Evolutionary conservation across 441 rosid genomes (phyloP).

Genomic region (Gossypium schwendimanii): DNA sequence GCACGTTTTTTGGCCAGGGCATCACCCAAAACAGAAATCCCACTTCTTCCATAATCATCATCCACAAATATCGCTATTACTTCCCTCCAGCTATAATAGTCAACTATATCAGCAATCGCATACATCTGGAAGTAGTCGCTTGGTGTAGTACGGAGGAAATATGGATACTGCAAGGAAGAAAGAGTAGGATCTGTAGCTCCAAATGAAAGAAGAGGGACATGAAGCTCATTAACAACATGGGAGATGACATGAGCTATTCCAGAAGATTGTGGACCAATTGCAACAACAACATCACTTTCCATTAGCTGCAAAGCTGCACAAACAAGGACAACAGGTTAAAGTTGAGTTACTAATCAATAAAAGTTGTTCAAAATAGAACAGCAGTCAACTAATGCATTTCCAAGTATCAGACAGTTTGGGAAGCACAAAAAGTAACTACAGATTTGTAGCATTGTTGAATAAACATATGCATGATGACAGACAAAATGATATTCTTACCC

Average conservation of each 20-base stretch:
- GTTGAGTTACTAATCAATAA: not conserved
- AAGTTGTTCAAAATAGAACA: not conserved
- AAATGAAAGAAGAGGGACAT: constrained; percentile 74
- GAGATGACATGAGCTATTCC: constrained; percentile 80
- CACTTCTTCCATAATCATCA: constrained; percentile 85
- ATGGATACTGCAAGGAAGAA: constrained; percentile 65
- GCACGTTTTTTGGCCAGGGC: constrained; percentile 67
- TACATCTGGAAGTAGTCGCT: constrained; percentile 77
- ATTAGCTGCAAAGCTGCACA: constrained; percentile 84
- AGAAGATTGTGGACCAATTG: constrained; percentile 90
- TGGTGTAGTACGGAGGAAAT: constrained; percentile 71
- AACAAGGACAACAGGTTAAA: constrained; percentile 21
- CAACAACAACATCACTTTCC: constrained; percentile 59
- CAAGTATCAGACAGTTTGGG: not conserved
- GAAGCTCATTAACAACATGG: constrained; percentile 77
- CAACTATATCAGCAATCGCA: constrained; percentile 67
- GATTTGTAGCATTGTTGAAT: not conserved
- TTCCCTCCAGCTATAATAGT: constrained; percentile 63
- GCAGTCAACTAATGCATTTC: not conserved
- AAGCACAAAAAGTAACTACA: not conserved
- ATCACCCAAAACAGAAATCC: constrained; percentile 68
- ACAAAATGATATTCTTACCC: not conserved
- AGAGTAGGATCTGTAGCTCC: constrained; percentile 91
- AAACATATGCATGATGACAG: not conserved
- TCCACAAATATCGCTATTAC: constrained; percentile 74